These are phyloP conservation scores for Salvia rosmarinus DNA, from an alignment of 257 asterid species.

Conservation along the genomic window DNA sequence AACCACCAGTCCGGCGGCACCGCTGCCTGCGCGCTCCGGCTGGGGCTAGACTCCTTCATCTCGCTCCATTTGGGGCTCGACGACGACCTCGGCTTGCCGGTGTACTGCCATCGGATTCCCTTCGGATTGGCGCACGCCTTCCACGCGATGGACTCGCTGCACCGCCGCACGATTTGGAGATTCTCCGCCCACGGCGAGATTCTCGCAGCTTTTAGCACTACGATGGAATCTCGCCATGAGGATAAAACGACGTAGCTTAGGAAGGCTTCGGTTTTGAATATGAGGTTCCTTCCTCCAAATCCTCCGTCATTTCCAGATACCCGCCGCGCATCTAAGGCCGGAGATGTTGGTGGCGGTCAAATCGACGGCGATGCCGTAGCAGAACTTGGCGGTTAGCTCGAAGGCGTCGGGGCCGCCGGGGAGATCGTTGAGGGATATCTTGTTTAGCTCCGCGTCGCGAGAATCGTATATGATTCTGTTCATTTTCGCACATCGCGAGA, in stretches of 20 bases:
- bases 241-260: constrained; percentile 93
- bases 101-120: constrained; percentile 92
- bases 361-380: constrained; percentile 90
- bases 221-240: constrained; percentile 90
- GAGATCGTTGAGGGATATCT: constrained; percentile 62
- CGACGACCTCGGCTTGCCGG: constrained; percentile 62
- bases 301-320: constrained; percentile 96
- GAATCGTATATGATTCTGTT: constrained; percentile 77
- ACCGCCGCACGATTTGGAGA: constrained; percentile 87
- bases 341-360: constrained; percentile 80
- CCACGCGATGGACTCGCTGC: constrained; percentile 98
- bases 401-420: constrained; percentile 92
- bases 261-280: constrained; percentile 94
- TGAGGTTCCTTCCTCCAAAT: constrained; percentile 88
- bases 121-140: constrained; percentile 96
- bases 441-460: constrained; percentile 54
- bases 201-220: constrained; percentile 77
- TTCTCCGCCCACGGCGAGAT: constrained; percentile 95
- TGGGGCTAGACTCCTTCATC: constrained; percentile 73
- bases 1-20: constrained; percentile 99
- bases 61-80: constrained; percentile 92
- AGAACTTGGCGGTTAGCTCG: constrained; percentile 92
- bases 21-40: constrained; percentile 45
- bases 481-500: constrained; percentile 86
- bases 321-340: constrained; percentile 91